A percentile compares a stretch with the other conserved stretches of the same genome.
These are phyloP conservation scores for Bothriochloa decipiens DNA, from an alignment of 176 grass and related monocot genomes.

Conservation along the genomic window DNA sequence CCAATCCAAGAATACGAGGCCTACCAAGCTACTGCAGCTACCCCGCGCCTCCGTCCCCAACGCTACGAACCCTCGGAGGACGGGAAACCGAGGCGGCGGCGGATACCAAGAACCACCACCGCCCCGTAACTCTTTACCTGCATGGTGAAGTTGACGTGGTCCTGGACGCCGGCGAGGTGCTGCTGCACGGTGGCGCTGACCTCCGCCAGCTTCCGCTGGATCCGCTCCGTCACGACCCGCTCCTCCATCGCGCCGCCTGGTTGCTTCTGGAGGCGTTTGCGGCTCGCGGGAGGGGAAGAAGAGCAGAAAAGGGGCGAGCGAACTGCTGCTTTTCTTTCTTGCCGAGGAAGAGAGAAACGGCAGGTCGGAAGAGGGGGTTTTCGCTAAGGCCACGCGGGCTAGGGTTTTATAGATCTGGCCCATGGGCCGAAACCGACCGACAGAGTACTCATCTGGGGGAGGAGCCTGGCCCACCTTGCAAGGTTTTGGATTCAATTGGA, in stretches of 20 bases:
- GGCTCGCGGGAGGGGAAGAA: constrained; percentile 1
- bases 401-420: no score
- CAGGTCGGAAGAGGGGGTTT: no score
- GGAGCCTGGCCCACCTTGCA: no score
- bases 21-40: background rate
- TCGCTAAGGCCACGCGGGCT: no score
- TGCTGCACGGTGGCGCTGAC: constrained; percentile 73
- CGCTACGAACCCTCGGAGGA: background rate
- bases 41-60: background rate
- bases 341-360: no score
- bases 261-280: background rate
- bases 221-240: constrained; percentile 59
- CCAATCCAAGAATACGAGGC: background rate
- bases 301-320: no score
- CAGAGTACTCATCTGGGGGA: no score
- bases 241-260: constrained; percentile 58
- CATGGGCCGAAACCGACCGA: no score
- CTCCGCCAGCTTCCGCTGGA: constrained; percentile 81
- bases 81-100: background rate
- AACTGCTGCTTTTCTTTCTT: no score
- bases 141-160: constrained; percentile 96
- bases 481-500: no score
- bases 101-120: no score
- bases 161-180: constrained; percentile 78
- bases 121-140: constrained; percentile 43